phyloP scores from a whole-genome alignment of 2,329 filamentous ascomycete genomes.

The Fusarium begoniae region DNA sequence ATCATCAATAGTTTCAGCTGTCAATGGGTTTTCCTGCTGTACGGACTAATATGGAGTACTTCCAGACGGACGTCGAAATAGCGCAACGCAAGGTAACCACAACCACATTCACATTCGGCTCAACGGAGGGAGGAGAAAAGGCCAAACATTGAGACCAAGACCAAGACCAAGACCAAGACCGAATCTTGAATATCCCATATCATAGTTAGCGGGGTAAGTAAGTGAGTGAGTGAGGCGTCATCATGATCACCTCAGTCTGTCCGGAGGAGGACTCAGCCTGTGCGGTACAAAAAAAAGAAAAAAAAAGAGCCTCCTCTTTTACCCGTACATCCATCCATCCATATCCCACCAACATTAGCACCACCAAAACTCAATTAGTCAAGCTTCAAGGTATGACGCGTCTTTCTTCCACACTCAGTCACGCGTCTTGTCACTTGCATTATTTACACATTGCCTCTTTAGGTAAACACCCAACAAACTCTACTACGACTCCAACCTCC shows the following conservation, averaged over 20 bases:
- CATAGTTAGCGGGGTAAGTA: slow-evolving; percentile 3
- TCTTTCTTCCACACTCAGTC: no score
- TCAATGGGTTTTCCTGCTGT: slow-evolving; percentile 1
- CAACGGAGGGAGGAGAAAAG: slow-evolving; percentile 8
- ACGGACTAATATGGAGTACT: background rate
- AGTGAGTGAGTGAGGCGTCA: slow-evolving; percentile 12
- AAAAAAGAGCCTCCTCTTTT: no score
- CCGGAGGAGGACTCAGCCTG: background rate
- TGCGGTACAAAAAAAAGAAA: background rate
- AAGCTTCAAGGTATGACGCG: no score
- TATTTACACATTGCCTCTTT: no score
- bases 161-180: background rate
- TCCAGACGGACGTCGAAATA: background rate
- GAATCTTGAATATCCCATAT: slow-evolving; percentile 17
- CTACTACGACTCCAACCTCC: no score
- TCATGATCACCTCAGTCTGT: background rate
- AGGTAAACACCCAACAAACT: no score
- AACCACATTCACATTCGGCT: background rate
- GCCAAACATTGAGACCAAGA: background rate
- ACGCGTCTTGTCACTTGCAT: no score
- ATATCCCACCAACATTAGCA: no score
- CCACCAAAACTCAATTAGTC: no score
- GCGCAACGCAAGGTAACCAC: background rate
- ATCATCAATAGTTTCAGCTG: slow-evolving; percentile 17
- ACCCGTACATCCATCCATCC: no score